Percentiles rank a stretch among this genome's conserved stretches.
Evolutionary conservation across 176 grass and related monocot species (phyloP).

Genomic region (Puya raimondii): DNA sequence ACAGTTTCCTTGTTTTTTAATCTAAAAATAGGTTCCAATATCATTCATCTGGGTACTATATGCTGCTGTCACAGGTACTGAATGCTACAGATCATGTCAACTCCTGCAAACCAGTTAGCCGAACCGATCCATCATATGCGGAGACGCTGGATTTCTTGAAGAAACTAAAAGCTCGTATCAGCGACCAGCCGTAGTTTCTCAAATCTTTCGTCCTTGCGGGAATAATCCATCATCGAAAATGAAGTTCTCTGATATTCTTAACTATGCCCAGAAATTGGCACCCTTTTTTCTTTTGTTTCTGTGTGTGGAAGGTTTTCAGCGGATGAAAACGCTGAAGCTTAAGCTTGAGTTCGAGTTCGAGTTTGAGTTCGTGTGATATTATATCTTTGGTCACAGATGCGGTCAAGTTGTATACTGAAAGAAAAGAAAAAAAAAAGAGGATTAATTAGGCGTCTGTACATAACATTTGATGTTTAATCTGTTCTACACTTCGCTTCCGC

Average conservation of each 20-base stretch:
- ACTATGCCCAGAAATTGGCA: not conserved
- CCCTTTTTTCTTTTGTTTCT: not conserved
- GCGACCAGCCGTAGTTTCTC: slow-evolving; percentile 6
- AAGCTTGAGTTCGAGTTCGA: no score
- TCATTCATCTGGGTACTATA: not conserved
- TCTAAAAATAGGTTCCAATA: not conserved
- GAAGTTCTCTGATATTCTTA: not conserved
- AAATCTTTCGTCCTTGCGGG: not conserved
- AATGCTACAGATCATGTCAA: slow-evolving; percentile 85
- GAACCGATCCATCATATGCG: slow-evolving; percentile 72
- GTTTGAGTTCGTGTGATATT: no score
- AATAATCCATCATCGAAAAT: not conserved
- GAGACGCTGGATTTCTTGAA: slow-evolving; percentile 83
- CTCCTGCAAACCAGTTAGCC: slow-evolving; percentile 85
- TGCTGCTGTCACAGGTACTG: slow-evolving; percentile 44
- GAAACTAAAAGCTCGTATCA: slow-evolving; percentile 29
- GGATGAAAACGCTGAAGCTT: no score
- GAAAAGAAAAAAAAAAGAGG: not conserved
- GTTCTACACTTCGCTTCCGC: no score
- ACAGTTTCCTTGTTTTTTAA: no score
- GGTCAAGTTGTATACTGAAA: not conserved
- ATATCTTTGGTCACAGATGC: no score
- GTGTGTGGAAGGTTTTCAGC: no score
- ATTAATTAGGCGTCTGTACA: no score
- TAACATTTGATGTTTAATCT: no score